Conservation (phyloP, 2,329 filamentous ascomycete genomes). For the Fonsecaea nubica region DNA sequence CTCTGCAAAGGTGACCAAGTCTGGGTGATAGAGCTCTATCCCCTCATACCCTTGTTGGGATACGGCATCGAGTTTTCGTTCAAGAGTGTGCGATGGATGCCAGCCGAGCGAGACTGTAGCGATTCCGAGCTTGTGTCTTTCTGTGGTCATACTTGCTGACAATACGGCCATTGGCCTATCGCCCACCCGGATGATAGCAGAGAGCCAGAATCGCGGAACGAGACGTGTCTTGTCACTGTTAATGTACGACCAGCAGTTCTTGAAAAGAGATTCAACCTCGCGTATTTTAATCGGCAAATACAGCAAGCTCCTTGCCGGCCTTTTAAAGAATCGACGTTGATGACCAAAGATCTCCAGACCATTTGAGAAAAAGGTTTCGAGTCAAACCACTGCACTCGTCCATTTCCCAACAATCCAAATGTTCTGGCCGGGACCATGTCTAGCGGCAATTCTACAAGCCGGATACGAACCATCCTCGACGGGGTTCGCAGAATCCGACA, state of each 20-base stretch:
- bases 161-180: background rate
- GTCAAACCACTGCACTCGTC: background rate
- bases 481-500: background rate
- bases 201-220: background rate
- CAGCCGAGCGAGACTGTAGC: conserved; percentile 77
- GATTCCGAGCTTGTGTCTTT: conserved; percentile 58
- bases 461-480: background rate
- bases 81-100: conserved; percentile 68
- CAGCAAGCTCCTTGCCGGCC: background rate
- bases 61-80: conserved; percentile 72
- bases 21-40: conserved; percentile 79
- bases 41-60: conserved; percentile 69
- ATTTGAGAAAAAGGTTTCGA: background rate
- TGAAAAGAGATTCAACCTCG: background rate
- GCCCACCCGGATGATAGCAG: background rate
- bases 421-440: background rate
- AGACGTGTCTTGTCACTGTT: background rate
- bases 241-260: background rate
- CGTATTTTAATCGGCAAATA: background rate
- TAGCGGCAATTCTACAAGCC: background rate
- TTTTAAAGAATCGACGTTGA: background rate
- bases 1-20: conserved; percentile 68
- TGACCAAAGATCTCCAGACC: background rate
- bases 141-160: background rate
- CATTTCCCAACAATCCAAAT: background rate